phyloP scores from a whole-genome alignment of 371 early-diverging fungal genomes.

The Circinella umbellata region DNA sequence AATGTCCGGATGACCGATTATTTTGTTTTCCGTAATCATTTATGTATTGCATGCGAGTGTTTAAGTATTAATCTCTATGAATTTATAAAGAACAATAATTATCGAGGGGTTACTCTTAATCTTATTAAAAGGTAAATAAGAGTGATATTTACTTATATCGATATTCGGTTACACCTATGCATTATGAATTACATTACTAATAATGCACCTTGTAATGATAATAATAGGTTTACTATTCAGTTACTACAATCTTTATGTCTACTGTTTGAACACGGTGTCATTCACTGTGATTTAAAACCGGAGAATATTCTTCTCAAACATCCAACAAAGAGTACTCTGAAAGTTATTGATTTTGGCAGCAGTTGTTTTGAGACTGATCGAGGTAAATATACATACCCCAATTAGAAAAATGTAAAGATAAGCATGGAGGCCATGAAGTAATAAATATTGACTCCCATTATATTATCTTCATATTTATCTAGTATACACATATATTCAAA shows the following conservation, averaged over 20 bases:
- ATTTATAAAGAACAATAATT: constrained; percentile 82
- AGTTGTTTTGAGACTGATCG: constrained; percentile 76
- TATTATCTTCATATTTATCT: constrained; percentile 1
- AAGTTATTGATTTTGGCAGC: constrained; percentile 95
- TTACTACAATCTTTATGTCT: constrained; percentile 74
- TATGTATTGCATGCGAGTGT: constrained; percentile 92
- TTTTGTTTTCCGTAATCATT: constrained; percentile 85
- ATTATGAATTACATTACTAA: neutral
- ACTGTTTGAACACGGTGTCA: constrained; percentile 67
- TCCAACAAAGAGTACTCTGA: constrained; percentile 66
- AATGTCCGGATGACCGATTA: constrained; percentile 81
- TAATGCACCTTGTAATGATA: too few species aligned
- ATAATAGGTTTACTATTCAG: constrained; percentile 66
- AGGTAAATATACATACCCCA: constrained; percentile 19
- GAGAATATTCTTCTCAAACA: constrained; percentile 77
- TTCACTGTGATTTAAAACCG: constrained; percentile 94
- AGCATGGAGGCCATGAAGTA: neutral
- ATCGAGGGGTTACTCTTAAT: constrained; percentile 76
- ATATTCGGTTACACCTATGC: neutral
- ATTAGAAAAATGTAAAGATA: neutral
- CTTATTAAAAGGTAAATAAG: constrained; percentile 58
- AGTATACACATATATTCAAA: constrained; percentile 35
- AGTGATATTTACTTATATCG: neutral
- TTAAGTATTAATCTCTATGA: constrained; percentile 91
- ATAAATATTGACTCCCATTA: neutral